Percentiles rank a stretch among this genome's conserved stretches.
Evolutionary conservation across 306 rosid species (phyloP).

Genomic region (Purshia tridentata): DNA sequence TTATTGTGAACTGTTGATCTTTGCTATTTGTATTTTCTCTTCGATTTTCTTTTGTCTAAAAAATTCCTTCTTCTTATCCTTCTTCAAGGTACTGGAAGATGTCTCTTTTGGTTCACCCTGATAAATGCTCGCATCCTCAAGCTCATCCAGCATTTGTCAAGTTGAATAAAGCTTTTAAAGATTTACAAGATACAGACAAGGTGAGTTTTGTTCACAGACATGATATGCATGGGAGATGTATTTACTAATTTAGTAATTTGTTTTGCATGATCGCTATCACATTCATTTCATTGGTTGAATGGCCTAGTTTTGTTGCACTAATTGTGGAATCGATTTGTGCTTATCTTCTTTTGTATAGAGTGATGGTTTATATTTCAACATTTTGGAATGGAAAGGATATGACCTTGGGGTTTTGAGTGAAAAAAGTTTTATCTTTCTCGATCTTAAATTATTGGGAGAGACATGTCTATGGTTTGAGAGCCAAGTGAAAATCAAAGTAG

Average conservation of each 20-base stretch:
- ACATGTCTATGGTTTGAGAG: no score
- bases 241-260: neutral
- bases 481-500: no score
- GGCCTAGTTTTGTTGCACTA: neutral
- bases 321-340: neutral
- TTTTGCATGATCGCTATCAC: neutral
- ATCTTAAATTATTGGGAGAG: no score
- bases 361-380: neutral
- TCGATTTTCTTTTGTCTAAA: neutral
- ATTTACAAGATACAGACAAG: conserved; percentile 77
- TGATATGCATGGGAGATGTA: neutral
- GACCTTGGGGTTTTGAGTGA: neutral
- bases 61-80: neutral
- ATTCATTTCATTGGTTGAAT: neutral
- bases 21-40: conserved; percentile 2
- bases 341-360: neutral
- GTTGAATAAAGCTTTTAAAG: conserved; percentile 87
- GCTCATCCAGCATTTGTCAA: conserved; percentile 90
- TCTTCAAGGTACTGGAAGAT: conserved; percentile 84
- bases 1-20: neutral
- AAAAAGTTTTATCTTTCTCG: neutral
- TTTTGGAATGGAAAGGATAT: neutral
- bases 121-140: conserved; percentile 95
- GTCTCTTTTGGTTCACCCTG: conserved; percentile 97
- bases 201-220: conserved; percentile 13